Evolutionary conservation across 164 flowering plant species (phyloP).

Genomic region (Dillenia suffruticosa): DNA sequence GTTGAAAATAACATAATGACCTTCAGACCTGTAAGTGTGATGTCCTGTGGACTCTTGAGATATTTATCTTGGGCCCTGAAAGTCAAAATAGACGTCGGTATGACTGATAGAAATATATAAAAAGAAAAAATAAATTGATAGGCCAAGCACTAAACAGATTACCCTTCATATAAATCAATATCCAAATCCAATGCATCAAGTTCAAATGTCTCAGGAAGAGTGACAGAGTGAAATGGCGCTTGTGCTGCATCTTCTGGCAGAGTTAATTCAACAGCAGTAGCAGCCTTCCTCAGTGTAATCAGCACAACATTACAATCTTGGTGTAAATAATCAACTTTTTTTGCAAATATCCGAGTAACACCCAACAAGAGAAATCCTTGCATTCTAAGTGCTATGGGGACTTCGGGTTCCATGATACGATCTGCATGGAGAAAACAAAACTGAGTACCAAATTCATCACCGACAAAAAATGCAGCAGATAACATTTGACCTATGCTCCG

Average conservation of each 20-base stretch:
- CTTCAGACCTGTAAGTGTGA: slow-evolving; percentile 63
- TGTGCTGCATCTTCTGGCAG: slow-evolving; percentile 58
- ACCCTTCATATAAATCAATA: slow-evolving; percentile 28
- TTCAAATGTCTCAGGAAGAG: slow-evolving; percentile 66
- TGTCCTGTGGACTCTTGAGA: slow-evolving; percentile 59
- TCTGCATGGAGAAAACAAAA: slow-evolving; percentile 25
- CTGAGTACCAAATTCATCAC: too few relatives aligned
- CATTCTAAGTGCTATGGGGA: slow-evolving; percentile 82
- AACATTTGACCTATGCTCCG: too few relatives aligned
- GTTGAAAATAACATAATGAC: neutral
- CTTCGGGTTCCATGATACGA: slow-evolving; percentile 74
- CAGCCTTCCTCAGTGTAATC: slow-evolving; percentile 36
- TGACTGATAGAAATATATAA: neutral
- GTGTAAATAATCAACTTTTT: slow-evolving; percentile 70
- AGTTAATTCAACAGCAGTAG: slow-evolving; percentile 33
- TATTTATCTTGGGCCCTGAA: slow-evolving; percentile 51
- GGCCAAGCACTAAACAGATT: slow-evolving; percentile 6
- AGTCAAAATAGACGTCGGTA: slow-evolving; percentile 4
- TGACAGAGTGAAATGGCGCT: slow-evolving; percentile 68
- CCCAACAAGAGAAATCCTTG: slow-evolving; percentile 85
- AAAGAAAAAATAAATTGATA: neutral
- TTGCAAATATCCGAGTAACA: slow-evolving; percentile 87
- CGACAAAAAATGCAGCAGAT: too few relatives aligned
- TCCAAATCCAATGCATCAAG: slow-evolving; percentile 67
- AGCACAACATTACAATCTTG: slow-evolving; percentile 56